A percentile compares a stretch with the other conserved stretches of the same genome.
Conservation (phyloP, 2,329 filamentous ascomycete species). For the Fusarium sambucinum region DNA sequence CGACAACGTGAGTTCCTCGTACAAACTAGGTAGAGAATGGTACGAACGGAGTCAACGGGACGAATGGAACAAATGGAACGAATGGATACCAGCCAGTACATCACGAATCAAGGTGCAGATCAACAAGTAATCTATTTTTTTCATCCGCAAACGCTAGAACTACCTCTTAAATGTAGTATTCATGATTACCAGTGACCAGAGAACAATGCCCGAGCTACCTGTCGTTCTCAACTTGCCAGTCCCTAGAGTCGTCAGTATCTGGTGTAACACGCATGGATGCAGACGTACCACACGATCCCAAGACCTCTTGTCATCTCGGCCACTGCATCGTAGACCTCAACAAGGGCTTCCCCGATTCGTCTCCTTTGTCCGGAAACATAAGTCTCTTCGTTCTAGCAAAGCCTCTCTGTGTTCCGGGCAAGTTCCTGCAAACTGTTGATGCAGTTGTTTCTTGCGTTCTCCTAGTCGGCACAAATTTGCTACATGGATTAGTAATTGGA, state of each 20-base stretch:
- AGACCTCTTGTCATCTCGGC: background rate
- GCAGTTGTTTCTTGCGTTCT: too few species aligned
- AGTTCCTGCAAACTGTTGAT: too few species aligned
- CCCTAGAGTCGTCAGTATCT: background rate
- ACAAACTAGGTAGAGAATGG: too few species aligned
- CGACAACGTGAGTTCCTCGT: too few species aligned
- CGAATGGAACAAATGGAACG: too few species aligned
- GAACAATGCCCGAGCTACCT: background rate
- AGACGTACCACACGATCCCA: background rate
- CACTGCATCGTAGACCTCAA: background rate
- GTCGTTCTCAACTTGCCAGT: background rate
- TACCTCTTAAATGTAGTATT: background rate
- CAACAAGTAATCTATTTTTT: background rate
- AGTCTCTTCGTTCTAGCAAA: too few species aligned
- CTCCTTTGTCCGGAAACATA: too few species aligned
- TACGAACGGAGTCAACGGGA: too few species aligned
- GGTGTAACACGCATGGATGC: background rate
- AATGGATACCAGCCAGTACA: too few species aligned
- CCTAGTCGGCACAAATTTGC: too few species aligned
- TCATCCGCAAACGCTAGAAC: background rate
- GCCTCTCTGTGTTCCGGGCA: too few species aligned
- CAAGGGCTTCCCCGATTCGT: background rate
- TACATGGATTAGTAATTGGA: too few species aligned
- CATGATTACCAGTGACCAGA: background rate
- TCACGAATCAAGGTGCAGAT: background rate